Conservation (phyloP, 1,139 yeast genomes). For the Kodamaea anthophila region DNA sequence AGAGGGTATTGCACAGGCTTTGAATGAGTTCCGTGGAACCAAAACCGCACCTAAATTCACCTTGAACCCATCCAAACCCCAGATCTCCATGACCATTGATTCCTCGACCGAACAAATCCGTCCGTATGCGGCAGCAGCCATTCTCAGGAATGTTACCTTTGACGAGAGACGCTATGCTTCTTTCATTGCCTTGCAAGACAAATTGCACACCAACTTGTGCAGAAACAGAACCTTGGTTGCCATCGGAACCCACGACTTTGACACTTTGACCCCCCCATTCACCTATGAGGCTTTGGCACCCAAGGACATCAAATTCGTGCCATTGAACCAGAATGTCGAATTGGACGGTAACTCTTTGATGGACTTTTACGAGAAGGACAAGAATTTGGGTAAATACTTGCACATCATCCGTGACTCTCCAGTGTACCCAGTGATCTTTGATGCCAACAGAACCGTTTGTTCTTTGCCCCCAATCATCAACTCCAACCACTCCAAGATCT, state of each 20-base stretch:
- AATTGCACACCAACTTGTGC: conserved; percentile 89
- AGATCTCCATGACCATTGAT: conserved; percentile 63
- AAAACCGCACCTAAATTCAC: conserved; percentile 59
- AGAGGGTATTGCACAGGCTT: conserved; percentile 95
- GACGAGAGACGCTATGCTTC: conserved; percentile 85
- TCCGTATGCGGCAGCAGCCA: conserved; percentile 93
- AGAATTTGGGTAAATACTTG: conserved; percentile 81
- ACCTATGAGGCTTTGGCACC: conserved; percentile 85
- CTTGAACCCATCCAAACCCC: conserved; percentile 55
- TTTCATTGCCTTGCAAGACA: conserved; percentile 93
- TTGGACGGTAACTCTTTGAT: conserved; percentile 75
- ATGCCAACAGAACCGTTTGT: conserved; percentile 69
- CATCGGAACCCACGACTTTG: conserved; percentile 96
- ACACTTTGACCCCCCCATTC: conserved; percentile 76
- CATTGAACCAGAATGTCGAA: conserved; percentile 76
- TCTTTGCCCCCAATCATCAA: conserved; percentile 97
- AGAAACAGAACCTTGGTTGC: conserved; percentile 97
- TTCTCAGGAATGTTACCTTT: conserved; percentile 76
- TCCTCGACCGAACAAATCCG: conserved; percentile 68
- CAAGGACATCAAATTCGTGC: conserved; percentile 68
- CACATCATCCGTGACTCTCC: conserved; percentile 87
- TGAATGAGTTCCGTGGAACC: conserved; percentile 82
- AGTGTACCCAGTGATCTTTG: conserved; percentile 85
- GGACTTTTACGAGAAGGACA: conserved; percentile 88
- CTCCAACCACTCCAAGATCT: conserved; percentile 84